Percentiles rank a stretch among this genome's conserved stretches.
phyloP scores from a whole-genome alignment of 2,329 filamentous ascomycete genomes.

The Phyllosticta capitalensis region DNA sequence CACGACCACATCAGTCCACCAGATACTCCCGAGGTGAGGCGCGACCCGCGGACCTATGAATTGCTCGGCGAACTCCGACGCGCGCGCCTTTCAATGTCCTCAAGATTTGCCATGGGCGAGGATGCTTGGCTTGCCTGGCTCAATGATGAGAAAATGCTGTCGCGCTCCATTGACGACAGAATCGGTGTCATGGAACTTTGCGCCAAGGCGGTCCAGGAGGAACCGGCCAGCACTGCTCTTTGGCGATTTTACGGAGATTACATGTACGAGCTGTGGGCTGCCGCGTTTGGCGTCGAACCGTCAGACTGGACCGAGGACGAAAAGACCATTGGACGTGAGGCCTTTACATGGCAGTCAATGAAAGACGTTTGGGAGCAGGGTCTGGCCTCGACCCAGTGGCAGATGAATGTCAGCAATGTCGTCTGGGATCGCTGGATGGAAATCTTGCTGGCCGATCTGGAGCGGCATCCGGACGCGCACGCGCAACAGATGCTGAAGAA shows the following conservation, averaged over 20 bases:
- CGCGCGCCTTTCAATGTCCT: conserved; percentile 50
- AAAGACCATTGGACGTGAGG: conserved; percentile 55
- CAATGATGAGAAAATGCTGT: conserved; percentile 58
- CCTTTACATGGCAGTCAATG: conserved; percentile 60
- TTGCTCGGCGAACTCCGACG: conserved; percentile 37
- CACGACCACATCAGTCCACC: conserved; percentile 28
- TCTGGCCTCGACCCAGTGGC: conserved; percentile 61
- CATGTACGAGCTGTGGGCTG: conserved; percentile 60
- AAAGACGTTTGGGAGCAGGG: conserved; percentile 63
- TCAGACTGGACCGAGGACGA: conserved; percentile 54
- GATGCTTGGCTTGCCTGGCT: conserved; percentile 69
- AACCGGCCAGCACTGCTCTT: conserved; percentile 62
- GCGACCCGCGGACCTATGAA: conserved; percentile 33
- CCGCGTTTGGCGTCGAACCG: conserved; percentile 47
- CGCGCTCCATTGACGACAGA: conserved; percentile 53
- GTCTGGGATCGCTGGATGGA: conserved; percentile 74
- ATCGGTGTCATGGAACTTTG: conserved; percentile 63
- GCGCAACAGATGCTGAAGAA: conserved; percentile 56
- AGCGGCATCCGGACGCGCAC: conserved; percentile 43
- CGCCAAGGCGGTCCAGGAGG: conserved; percentile 58
- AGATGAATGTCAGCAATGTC: conserved; percentile 64
- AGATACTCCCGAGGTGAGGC: conserved; percentile 16
- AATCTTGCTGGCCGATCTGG: conserved; percentile 59
- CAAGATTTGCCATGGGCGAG: conserved; percentile 62
- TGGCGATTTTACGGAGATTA: conserved; percentile 75